Evolutionary conservation across 345 rosid species (phyloP).

Genomic region (Lumnitzera racemosa): DNA sequence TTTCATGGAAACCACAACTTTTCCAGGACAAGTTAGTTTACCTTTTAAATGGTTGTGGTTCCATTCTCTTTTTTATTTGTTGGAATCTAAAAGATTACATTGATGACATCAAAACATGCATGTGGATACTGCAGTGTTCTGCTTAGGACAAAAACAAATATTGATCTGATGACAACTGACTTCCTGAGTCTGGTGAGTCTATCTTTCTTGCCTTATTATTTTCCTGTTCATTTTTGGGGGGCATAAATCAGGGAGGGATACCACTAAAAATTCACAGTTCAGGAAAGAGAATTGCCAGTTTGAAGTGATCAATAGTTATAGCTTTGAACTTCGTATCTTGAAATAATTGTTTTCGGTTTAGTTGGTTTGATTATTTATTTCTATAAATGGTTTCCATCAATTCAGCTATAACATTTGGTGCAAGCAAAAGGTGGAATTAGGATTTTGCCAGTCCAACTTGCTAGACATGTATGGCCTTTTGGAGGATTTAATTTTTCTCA

Average conservation of each 20-base stretch:
- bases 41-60: neutral
- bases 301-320: too few species aligned
- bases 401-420: neutral
- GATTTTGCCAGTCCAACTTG: too few species aligned
- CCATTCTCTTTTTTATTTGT: neutral
- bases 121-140: conserved; percentile 52
- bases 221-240: neutral
- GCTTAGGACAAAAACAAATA: conserved; percentile 54
- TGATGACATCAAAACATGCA: neutral
- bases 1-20: too few species aligned
- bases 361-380: neutral
- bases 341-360: neutral
- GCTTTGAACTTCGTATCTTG: neutral
- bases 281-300: too few species aligned
- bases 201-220: conserved; percentile 2
- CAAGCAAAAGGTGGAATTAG: neutral
- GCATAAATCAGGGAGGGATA: neutral
- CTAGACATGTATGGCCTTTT: too few species aligned
- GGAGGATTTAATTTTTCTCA: too few species aligned
- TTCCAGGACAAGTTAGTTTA: too few species aligned
- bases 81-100: neutral
- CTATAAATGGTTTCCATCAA: neutral
- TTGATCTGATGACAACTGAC: conserved; percentile 59
- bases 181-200: conserved; percentile 57
- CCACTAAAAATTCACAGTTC: neutral